Conservation (phyloP, 805 yeast genomes). For the Kodamaea leandrae region DNA sequence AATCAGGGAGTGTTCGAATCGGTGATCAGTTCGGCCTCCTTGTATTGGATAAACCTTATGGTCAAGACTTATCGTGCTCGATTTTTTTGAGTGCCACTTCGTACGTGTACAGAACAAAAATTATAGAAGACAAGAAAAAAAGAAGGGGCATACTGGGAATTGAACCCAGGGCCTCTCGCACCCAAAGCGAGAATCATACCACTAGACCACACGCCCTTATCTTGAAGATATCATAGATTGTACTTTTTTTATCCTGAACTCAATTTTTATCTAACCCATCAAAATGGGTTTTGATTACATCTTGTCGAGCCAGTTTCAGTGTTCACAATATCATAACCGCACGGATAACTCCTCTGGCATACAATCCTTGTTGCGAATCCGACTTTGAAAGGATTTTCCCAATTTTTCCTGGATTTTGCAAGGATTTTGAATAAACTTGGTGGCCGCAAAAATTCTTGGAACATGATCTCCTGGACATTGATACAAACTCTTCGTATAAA, state of each 20-base stretch:
- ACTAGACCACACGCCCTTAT: constrained; percentile 47
- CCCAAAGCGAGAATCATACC: constrained; percentile 58
- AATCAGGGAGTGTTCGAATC: background rate
- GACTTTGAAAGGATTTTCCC: too few relatives aligned
- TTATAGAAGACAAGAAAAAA: constrained; percentile 7
- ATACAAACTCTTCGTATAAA: too few relatives aligned
- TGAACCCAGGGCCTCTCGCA: constrained; percentile 35
- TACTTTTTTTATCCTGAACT: too few relatives aligned
- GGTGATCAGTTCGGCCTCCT: background rate
- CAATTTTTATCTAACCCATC: background rate
- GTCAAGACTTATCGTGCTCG: constrained; percentile 1
- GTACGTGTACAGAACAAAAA: constrained; percentile 1
- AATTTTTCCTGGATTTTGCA: too few relatives aligned
- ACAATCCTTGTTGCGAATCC: too few relatives aligned
- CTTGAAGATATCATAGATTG: background rate
- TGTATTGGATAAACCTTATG: background rate
- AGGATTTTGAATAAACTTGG: too few relatives aligned
- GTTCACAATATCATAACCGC: too few relatives aligned
- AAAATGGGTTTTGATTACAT: too few relatives aligned
- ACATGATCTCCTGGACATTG: too few relatives aligned
- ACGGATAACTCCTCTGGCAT: too few relatives aligned
- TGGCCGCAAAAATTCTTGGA: too few relatives aligned
- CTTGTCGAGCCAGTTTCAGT: too few relatives aligned
- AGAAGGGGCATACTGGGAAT: constrained; percentile 31
- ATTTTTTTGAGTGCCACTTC: background rate